Conservation (phyloP, 345 rosid species). For the Gynandropsis gynandra region DNA sequence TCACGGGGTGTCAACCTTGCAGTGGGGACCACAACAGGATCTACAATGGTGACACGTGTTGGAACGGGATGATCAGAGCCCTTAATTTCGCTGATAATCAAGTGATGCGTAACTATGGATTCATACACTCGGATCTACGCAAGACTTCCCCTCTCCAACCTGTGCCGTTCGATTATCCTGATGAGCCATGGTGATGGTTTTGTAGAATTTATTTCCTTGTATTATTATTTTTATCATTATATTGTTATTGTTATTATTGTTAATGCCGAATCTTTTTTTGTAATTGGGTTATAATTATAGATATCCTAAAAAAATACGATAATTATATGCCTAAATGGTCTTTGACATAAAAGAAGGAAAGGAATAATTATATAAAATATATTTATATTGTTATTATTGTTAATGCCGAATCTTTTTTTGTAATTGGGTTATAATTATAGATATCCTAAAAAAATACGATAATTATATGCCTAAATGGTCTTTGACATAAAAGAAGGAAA, state of each 20-base stretch:
- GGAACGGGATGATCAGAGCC: slow-evolving; percentile 74
- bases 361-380: too few relatives aligned
- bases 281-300: too few relatives aligned
- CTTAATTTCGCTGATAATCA: slow-evolving; percentile 92
- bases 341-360: too few relatives aligned
- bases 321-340: too few relatives aligned
- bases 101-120: slow-evolving; percentile 70
- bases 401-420: background rate
- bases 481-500: too few relatives aligned
- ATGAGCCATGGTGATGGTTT: slow-evolving; percentile 49
- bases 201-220: background rate
- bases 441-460: too few relatives aligned
- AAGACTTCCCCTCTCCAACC: slow-evolving; percentile 49
- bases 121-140: slow-evolving; percentile 48
- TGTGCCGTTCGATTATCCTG: slow-evolving; percentile 70
- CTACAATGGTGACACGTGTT: slow-evolving; percentile 65
- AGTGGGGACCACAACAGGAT: slow-evolving; percentile 63
- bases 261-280: background rate
- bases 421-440: too few relatives aligned
- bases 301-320: too few relatives aligned
- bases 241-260: background rate
- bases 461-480: too few relatives aligned
- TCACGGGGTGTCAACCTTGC: slow-evolving; percentile 95
- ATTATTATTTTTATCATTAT: background rate
- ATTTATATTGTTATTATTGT: background rate